These are phyloP conservation scores for Coleophoma eucalyptorum DNA, from an alignment of 2,329 filamentous ascomycete species.

Conservation along the genomic window DNA sequence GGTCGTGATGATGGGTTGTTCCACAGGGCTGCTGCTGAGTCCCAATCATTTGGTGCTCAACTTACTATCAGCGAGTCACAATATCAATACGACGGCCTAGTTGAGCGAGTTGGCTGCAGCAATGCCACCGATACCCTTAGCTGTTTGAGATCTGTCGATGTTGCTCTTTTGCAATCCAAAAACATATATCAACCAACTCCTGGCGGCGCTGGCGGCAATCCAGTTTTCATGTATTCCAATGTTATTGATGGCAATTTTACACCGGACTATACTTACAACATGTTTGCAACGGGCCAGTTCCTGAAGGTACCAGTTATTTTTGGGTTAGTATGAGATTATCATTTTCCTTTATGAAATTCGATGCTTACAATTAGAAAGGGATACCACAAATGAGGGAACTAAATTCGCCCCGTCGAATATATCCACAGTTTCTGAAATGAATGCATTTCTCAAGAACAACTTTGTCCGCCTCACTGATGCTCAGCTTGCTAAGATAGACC, in stretches of 20 bases:
- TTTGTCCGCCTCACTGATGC: conserved; percentile 49
- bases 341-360: too few species aligned
- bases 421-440: conserved; percentile 40
- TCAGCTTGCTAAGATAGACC: conserved; percentile 48
- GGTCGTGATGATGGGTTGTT: conserved; percentile 45
- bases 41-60: conserved; percentile 46
- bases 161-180: conserved; percentile 35
- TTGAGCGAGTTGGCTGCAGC: conserved; percentile 37
- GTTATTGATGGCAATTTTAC: conserved; percentile 51
- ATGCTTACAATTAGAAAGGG: conserved; percentile 23
- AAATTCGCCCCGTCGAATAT: conserved; percentile 50
- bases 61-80: conserved; percentile 41
- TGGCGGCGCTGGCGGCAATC: conserved; percentile 27
- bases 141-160: conserved; percentile 41
- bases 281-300: conserved; percentile 45
- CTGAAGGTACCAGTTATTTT: conserved; percentile 50
- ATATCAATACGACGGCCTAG: conserved; percentile 49
- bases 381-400: conserved; percentile 64
- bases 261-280: conserved; percentile 43
- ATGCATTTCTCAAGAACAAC: conserved; percentile 53
- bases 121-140: conserved; percentile 32
- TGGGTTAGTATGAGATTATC: conserved; percentile 20
- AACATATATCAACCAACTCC: conserved; percentile 36
- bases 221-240: conserved; percentile 51
- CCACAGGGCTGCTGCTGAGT: conserved; percentile 46